Percentiles rank a stretch among this genome's conserved stretches.
These are phyloP conservation scores for Fusarium floridanum DNA, from an alignment of 2,329 filamentous ascomycete species.

Conservation along the genomic window DNA sequence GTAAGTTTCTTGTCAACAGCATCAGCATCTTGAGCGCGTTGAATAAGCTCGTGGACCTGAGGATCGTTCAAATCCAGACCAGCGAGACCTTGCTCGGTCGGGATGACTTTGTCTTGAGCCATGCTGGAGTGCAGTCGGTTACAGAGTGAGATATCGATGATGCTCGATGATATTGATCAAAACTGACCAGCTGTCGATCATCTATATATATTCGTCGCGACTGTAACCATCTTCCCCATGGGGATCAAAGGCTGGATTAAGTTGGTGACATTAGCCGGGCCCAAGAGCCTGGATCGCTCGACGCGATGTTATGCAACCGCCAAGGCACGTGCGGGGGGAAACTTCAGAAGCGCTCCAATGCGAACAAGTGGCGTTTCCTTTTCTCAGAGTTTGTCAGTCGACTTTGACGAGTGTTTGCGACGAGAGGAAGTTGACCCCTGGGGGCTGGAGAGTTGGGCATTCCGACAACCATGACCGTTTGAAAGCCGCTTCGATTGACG, in stretches of 20 bases:
- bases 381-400: neutral
- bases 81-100: neutral
- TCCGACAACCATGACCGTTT: neutral
- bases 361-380: neutral
- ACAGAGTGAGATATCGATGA: neutral
- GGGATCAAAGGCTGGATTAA: slow-evolving; percentile 6
- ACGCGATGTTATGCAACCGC: neutral
- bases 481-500: neutral
- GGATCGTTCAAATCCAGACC: slow-evolving; percentile 8
- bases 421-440: neutral
- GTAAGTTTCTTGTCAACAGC: neutral
- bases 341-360: neutral
- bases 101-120: neutral
- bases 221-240: neutral
- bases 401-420: neutral
- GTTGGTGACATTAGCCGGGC: neutral
- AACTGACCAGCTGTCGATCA: neutral
- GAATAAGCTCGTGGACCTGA: neutral
- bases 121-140: neutral
- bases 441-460: neutral
- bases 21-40: slow-evolving; percentile 2
- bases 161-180: neutral
- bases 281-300: slow-evolving; percentile 1
- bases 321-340: neutral
- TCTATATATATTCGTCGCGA: slow-evolving; percentile 3